A percentile compares a stretch with the other conserved stretches of the same genome.
These are phyloP conservation scores for Lentinus brumalis DNA, from an alignment of 768 basidiomycete species.

Conservation along the genomic window DNA sequence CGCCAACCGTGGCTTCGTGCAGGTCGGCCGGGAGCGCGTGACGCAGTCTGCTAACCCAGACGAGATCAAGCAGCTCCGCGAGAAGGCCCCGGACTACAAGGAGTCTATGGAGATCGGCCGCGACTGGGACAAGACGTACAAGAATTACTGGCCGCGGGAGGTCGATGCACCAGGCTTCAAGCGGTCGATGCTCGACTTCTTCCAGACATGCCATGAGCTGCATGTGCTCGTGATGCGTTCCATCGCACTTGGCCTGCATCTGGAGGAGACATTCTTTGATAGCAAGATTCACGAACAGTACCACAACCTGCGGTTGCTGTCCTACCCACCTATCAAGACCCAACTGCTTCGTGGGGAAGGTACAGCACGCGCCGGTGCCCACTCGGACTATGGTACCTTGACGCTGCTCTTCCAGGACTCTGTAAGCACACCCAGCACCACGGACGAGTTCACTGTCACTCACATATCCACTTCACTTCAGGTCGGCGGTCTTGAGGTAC, in stretches of 20 bases:
- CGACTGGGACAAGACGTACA: slow-evolving; percentile 77
- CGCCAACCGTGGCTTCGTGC: slow-evolving; percentile 83
- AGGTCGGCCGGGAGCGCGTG: slow-evolving; percentile 79
- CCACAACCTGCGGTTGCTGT: slow-evolving; percentile 80
- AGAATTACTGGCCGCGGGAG: slow-evolving; percentile 80
- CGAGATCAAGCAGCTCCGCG: slow-evolving; percentile 76
- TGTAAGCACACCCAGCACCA: not conserved
- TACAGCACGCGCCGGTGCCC: slow-evolving; percentile 80
- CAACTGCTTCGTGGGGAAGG: slow-evolving; percentile 59
- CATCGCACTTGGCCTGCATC: slow-evolving; percentile 76
- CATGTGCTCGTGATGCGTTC: slow-evolving; percentile 83
- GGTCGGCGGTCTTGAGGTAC: slow-evolving; percentile 83
- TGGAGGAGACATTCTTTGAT: slow-evolving; percentile 78
- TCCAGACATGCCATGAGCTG: slow-evolving; percentile 74
- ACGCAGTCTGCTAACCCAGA: slow-evolving; percentile 68
- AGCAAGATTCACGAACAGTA: slow-evolving; percentile 71
- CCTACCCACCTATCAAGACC: slow-evolving; percentile 76
- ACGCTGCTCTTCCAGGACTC: slow-evolving; percentile 13
- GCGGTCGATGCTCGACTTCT: slow-evolving; percentile 74
- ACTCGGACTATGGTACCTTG: slow-evolving; percentile 54
- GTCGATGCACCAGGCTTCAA: slow-evolving; percentile 66
- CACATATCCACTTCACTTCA: slow-evolving; percentile 49
- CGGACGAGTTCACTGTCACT: not conserved
- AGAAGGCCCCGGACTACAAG: slow-evolving; percentile 77
- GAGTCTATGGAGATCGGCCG: slow-evolving; percentile 90